Conservation (phyloP, 805 yeast genomes). For the Kodamaea kakaduensis region DNA sequence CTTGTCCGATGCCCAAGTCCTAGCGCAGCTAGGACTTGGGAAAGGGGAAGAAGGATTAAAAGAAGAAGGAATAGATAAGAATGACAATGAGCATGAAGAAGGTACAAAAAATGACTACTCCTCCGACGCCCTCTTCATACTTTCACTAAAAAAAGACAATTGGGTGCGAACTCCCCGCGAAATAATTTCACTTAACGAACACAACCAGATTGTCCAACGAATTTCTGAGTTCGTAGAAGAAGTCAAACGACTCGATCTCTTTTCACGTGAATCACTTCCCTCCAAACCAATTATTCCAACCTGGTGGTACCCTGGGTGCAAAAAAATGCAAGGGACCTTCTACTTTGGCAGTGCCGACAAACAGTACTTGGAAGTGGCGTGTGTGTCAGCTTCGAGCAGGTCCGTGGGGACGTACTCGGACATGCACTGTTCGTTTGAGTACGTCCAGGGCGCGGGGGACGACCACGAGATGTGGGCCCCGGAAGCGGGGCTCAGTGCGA, state of each 20-base stretch:
- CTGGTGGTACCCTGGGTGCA: conserved; percentile 63
- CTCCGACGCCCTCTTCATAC: conserved; percentile 4
- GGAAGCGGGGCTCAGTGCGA: conserved; percentile 48
- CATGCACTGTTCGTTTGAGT: conserved; percentile 27
- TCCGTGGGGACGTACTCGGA: conserved; percentile 2
- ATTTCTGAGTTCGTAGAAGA: conserved; percentile 49
- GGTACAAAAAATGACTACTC: background rate
- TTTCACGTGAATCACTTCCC: conserved; percentile 30
- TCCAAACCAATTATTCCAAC: conserved; percentile 57
- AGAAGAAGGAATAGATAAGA: no score
- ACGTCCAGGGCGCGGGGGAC: conserved; percentile 93
- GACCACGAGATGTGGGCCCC: conserved; percentile 83
- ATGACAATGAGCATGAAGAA: no score
- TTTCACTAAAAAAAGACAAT: conserved; percentile 17
- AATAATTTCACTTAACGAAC: conserved; percentile 58
- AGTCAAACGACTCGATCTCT: conserved; percentile 37
- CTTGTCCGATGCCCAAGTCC: conserved; percentile 8
- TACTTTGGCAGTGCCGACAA: conserved; percentile 3
- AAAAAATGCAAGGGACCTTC: conserved; percentile 2
- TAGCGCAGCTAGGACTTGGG: conserved; percentile 2
- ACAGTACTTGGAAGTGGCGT: conserved; percentile 4
- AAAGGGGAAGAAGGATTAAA: no score
- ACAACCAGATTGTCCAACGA: conserved; percentile 41
- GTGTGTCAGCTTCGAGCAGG: conserved; percentile 7
- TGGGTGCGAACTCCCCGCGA: conserved; percentile 47